Evolutionary conservation across 179 eudicot genomes (phyloP), one percentile per base, ranked within the genome.

Genomic region (Silene coronaria): DNA sequence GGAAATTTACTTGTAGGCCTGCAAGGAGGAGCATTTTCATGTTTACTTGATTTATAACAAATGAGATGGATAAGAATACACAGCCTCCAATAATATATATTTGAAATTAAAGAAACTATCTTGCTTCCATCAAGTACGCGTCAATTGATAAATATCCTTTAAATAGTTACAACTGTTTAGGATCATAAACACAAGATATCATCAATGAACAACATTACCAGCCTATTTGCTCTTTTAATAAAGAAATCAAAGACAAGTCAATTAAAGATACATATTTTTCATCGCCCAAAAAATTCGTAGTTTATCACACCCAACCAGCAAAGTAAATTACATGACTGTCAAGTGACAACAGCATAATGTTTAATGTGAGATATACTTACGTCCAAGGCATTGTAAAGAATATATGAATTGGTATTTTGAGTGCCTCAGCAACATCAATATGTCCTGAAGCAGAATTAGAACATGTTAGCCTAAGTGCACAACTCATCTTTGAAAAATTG

Each of bases 301-400:
- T 74, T 19, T 48, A 51, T 48, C 36, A 28, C 28, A 73, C 4
- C 24, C 69, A 45, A n/a, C 28, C 55, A 69, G 34, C 42, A 74
- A 45, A 59, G 22, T 51, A 21, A 71, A 24, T 61, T 30, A 68
- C 12, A 61, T 38, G 21, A 70, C 72, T 38, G 66, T 8, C 19
- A 19, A 26, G 26, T 38, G 11, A n/a, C 57, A 64, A 64, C 60
- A 72, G 22, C 8, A 14, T 1, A 59, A 6, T 32, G 24, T 48
- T 36, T 53, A 61, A 75, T 69, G 24, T 46, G 48, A 74, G 61
- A 55, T 32, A 19, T 36, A 88, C 90, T 88, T 89, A 93, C 98
- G 98, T 93, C 98, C 98, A 93, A 23, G 98, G 98, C 98, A 93
- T 91, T 27, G 98, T 93, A 79, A 91, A 93, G 80, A 89, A 90